phyloP scores from a whole-genome alignment of 1,139 yeast genomes.

The Hansenula lynferdii region DNA sequence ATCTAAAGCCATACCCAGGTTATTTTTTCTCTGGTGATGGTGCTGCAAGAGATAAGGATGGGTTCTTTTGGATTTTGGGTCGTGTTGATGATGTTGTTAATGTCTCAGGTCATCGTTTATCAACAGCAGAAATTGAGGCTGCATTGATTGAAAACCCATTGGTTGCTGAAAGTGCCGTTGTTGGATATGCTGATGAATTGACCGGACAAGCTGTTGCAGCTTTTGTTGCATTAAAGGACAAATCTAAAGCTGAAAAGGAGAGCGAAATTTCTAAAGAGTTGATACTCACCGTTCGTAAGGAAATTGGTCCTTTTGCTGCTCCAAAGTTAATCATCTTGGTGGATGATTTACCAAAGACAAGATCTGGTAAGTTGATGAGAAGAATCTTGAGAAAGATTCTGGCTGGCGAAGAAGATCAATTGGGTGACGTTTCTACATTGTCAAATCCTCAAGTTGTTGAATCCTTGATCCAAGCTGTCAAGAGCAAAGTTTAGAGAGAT shows the following conservation, averaged over 20 bases:
- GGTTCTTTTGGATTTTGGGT: constrained; percentile 76
- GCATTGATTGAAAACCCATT: constrained; percentile 65
- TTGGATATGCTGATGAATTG: constrained; percentile 75
- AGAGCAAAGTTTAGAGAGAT: constrained; percentile 18
- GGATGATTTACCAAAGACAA: constrained; percentile 76
- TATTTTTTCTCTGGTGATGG: constrained; percentile 80
- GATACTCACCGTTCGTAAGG: constrained; percentile 68
- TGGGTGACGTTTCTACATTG: constrained; percentile 76
- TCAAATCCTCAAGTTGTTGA: constrained; percentile 68
- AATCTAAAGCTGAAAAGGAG: constrained; percentile 31
- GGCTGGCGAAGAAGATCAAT: constrained; percentile 74
- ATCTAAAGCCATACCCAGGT: constrained; percentile 63
- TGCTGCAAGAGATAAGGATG: constrained; percentile 75
- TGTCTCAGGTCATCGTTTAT: constrained; percentile 75
- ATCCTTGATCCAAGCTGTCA: constrained; percentile 59
- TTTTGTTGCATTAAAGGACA: constrained; percentile 60
- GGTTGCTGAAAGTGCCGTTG: constrained; percentile 78
- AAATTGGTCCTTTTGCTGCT: constrained; percentile 82
- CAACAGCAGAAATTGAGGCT: constrained; percentile 81
- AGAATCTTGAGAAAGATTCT: constrained; percentile 72
- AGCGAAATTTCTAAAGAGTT: constrained; percentile 58
- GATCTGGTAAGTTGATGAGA: constrained; percentile 84
- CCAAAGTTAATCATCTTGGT: constrained; percentile 69
- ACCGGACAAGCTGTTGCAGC: constrained; percentile 86
- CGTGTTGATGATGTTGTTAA: constrained; percentile 82